Base-by-base conservation (phyloP, 495 filamentous ascomycete genomes). In the Talaromyces trachyspermus region DNA sequence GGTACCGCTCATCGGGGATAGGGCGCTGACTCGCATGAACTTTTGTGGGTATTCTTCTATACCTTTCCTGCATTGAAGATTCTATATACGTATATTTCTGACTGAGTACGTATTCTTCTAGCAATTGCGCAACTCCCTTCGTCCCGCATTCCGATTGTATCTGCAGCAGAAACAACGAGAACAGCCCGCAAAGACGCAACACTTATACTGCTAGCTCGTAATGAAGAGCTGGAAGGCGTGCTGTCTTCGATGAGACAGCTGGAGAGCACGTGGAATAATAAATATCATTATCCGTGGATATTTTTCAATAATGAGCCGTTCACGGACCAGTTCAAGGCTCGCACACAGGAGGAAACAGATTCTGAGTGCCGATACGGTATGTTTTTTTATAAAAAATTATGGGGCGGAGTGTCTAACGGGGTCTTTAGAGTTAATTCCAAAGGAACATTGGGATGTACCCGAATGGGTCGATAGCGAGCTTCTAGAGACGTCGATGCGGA, bases 231-330 rank as follows among this genome's bases (percentile, higher is more conserved):
- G 8, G 63, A 81, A 17, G 86, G 83, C n/a, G 82, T 97, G 75
- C 62, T 99, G 19, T 77, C 82, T 53, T 81, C 86, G 3, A 99
- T 99, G 84, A 66, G 68, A 33, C 91, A 97, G 62, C 72, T 97
- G 45, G 94, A 99, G 67, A 68, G 86, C 50, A 95, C 90, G 5
- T 99, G 89, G 87, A 99, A 99, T 61, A 74, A 78, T 69, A 99
- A 97, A 61, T 99, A 96, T 76, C 97, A 99, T 68, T 99, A 97
- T 65, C 94, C 94, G 12, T 99, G 92, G 85, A 96, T 89, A 37
- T 97, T 99, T 67, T 91, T 99, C 72, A 99, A 99, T 67, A 92
- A 98, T 61, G 78, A 88, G 59, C 85, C 88, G 1, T 98, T 98
- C 56, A 85, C 95, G 56, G 84, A 87, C 30, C 89, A 97, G 59